Base-by-base conservation (phyloP, 352 stramenopile genomes). In the Thalassiosira exigua region DNA sequence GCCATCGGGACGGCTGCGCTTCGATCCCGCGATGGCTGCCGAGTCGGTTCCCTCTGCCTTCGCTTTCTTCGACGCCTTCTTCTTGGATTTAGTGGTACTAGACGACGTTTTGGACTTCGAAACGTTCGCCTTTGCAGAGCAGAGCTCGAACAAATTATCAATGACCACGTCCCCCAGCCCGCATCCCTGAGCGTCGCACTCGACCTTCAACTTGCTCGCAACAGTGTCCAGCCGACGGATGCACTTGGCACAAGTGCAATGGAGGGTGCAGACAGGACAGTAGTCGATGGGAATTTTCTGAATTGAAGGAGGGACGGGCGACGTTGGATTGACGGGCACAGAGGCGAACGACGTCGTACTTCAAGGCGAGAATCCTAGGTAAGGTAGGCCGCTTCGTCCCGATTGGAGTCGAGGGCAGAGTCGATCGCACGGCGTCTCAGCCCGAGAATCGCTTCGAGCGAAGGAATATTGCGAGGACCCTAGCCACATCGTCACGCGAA, bases 181-280 rank as follows among this genome's bases (percentile, higher is more conserved):
- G 54, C 74, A 77, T 56, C 69, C 64, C 74, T 89, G 72, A 17
- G 57, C 27, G 52, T 82, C 33, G 57, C 58, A 84, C 33, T 56
- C 26, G 29, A n/a, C 26, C 46, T 87, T 79, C 29, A 92, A 59
- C 36, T 78, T 53, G 2, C 2, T n/a, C 14, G 69, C 51, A 3
- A 89, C 66, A 39, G 30, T 58, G 9, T 86, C 73, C 1, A 91
- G 62, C 54, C 61, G 72, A 51, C 72, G 73, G 39, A 17, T 51
- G 67, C 88, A 93, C 61, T 70, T 89, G 0, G 61, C 42, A 69
- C 88, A 93, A 17, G 65, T 48, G 42, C 88, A 93, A 4, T 51
- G 44, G 4, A 90, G 75, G 59, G 52, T 66, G 56, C 88, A 93
- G 51, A 93, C 76, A 12, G 88, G 88, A 68, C 88, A 93, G 56